Conservation (phyloP, 1,284 basidiomycete species). For the Xerocomus cyaneibrunnescens region DNA sequence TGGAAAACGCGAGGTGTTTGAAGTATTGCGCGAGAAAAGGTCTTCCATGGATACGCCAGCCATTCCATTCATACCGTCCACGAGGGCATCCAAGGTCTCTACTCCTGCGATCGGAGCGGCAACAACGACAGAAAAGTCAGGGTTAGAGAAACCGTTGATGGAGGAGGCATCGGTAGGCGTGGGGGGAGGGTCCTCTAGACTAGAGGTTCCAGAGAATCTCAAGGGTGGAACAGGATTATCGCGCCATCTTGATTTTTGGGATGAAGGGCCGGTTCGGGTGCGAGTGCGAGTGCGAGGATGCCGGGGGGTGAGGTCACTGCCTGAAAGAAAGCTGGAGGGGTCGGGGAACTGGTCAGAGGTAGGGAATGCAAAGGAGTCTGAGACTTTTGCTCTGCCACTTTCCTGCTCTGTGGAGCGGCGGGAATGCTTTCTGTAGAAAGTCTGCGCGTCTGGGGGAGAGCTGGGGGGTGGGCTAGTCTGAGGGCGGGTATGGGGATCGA, state of each 20-base stretch:
- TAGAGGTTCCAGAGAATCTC: conserved; percentile 64
- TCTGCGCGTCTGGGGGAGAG: conserved; percentile 7
- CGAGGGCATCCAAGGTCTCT: conserved; percentile 81
- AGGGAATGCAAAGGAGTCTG: conserved; percentile 32
- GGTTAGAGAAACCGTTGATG: conserved; percentile 27
- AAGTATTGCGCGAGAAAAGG: conserved; percentile 43
- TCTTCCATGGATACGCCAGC: conserved; percentile 47
- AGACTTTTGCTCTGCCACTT: conserved; percentile 17
- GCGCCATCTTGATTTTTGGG: conserved; percentile 46
- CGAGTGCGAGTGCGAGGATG: conserved; percentile 52
- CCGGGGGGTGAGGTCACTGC: conserved; percentile 28
- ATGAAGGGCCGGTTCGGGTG: conserved; percentile 55
- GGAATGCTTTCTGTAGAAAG: conserved; percentile 22
- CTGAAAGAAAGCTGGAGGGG: conserved; percentile 21
- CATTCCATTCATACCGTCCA: conserved; percentile 77
- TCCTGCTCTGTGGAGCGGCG: conserved; percentile 30
- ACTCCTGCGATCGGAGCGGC: conserved; percentile 74
- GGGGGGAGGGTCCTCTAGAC: conserved; percentile 58
- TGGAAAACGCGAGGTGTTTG: conserved; percentile 51
- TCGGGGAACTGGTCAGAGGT: conserved; percentile 22
- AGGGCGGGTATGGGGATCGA: conserved; percentile 25
- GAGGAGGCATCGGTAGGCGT: conserved; percentile 61
- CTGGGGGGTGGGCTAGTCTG: conserved; percentile 28
- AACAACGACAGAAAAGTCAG: conserved; percentile 64
- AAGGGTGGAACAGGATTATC: conserved; percentile 44